Evolutionary conservation across 1,284 basidiomycete genomes (phyloP), one percentile per base, ranked within the genome.

Genomic region (Somion occarium): DNA sequence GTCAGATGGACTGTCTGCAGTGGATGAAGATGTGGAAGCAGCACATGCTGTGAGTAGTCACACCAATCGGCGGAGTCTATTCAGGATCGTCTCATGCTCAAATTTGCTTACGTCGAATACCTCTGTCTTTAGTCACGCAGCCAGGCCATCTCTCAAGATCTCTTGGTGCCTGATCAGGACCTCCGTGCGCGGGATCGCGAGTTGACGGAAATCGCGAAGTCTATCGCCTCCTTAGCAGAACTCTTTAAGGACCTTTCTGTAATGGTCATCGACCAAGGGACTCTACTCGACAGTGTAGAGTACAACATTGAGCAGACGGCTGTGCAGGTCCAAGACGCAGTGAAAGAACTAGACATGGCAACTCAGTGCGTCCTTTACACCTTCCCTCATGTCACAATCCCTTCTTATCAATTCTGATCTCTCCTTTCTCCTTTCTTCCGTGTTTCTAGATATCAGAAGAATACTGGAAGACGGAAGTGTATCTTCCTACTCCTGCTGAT

Each of bases 201-300:
- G 65, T 81, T 99, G 55, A 82, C 84, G 23, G 87, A 95, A 63
- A 96, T 99, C 56, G 94, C 96, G 0, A 85, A 89, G 57, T 94
- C 90, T 12, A 99, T 99, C 60, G 80, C 88, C 30, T 83, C 87
- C 45, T 79, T 99, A 20, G 95, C 95, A 1, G 93, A 96, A 62
- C 80, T 99, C 41, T 99, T 99, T 78, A 92, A 95, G 61, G 97
- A 99, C 65, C 76, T 99, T 38, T 89, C 88, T 20, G 82, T 79
- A 38, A 80, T 99, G 54, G 93, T 99, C 51, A 98, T 99, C 57
- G 97, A 99, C 69, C 97, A 99, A 66, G 97, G 97, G 11, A 98
- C 96, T 7, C 80, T 99, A 49, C 77, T 99, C 51, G 97, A 99
- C 69, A 91, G 91, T 38, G 84, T 99, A 51, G 97, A 99, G 70